Base-by-base conservation (phyloP, 805 yeast species). In the Ogataea parapolymorpha region DNA sequence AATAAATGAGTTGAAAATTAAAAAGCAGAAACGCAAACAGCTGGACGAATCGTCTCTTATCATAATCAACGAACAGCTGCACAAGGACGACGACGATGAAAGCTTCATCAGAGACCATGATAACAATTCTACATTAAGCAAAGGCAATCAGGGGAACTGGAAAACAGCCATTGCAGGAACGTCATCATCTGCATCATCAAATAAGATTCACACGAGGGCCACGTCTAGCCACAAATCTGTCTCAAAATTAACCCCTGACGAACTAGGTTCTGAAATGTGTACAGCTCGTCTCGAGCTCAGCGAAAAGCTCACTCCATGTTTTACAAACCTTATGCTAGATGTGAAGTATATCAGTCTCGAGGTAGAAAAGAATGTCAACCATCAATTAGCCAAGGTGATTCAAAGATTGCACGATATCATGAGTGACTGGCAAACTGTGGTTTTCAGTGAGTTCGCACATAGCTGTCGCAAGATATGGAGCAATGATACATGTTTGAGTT, bases 291-390 rank as follows among this genome's bases (percentile, higher is more conserved):
- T 42, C 5, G 61, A 62, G 37, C 40, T 59, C 30, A 49, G 53
- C 35, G 53, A 77, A 30, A 75, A 74, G 48, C 61, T 75, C 29
- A 68, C 71, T 32, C 79, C 76, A 38, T 67, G 78, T 37, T 71
- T 73, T 18, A 65, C 63, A 12, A 58, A 71, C 13, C 57, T 72
- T 26, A 60, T 67, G 42, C 55, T 53, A 10, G 82, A 77, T 54
- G 67, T 75, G 55, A 53, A 56, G 18, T 64, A 56, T 40, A 61
- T 77, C 22, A 72, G 77, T 15, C 48, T 65, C 9, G 68, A 69
- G 36, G 64, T 76, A n/a, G 67, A 64, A 38, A 48, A 45, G 15
- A 77, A 68, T 35, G 66, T 71, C 10, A 53, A 56, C 31, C 3
- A 18, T 1, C 57, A 61, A 30, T 32, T 59, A 17, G 25, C 24